Evolutionary conservation across 2,329 filamentous ascomycete genomes (phyloP), one percentile per base, ranked within the genome.

Genomic region (Sclerotinia minor): DNA sequence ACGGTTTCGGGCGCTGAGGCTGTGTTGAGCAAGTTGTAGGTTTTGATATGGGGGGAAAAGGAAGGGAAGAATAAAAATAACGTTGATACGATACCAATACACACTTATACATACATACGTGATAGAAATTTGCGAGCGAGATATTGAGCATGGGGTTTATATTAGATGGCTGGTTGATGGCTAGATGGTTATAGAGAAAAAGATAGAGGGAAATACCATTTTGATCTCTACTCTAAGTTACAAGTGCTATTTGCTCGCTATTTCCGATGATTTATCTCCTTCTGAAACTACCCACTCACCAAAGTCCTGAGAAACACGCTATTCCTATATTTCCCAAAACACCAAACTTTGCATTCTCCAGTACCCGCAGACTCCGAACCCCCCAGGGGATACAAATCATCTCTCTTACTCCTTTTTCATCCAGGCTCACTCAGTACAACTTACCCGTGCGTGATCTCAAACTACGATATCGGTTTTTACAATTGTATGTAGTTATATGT

Each of bases 1-100:
- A 69, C 69, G 2, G 76, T 77, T 63, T 74, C 72, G 44, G 71
- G 74, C 49, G 76, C 76, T 24, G 75, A 77, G 67, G 73, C 76
- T 67, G 73, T 77, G 13, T 69, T 77, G 64, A 71, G 72, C 3
- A 76, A 75, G 72, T 71, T 76, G 54, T 76, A 70, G 38, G 45
- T 26, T 5, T 29, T 24, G 24, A 35, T 11, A n/a, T n/a, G n/a
- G 45, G 47, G 5, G 32, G 47, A 11, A 1, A 9, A 8, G 45
- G 47, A 19, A 1, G 5, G 44, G 38, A 21, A 2, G 38, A 3
- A 38, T 38, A 26, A 32, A 17, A 44, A 61, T n/a, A 15, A n/a
- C 54, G 24, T 38, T 38, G 32, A 61, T 61, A 50, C 21, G 45
- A 61, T 50, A 61, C 59, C 32, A 50, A 50, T 50, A 13, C 29